Evolutionary conservation across 176 grass and related monocot genomes (phyloP).

Genomic region (Leersia perrieri): DNA sequence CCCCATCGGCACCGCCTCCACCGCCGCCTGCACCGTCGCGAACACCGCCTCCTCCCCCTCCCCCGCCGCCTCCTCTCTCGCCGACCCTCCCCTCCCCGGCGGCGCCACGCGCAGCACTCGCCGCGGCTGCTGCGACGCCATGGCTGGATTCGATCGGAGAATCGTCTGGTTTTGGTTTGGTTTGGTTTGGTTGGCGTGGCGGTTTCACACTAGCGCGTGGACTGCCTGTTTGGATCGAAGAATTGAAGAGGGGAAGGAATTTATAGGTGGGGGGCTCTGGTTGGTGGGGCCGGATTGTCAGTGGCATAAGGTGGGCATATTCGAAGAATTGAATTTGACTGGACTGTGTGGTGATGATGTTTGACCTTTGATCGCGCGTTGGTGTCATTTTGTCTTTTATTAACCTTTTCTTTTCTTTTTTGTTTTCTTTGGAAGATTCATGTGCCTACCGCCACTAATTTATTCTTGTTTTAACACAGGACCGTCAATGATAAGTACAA

Average conservation of each 20-base stretch:
- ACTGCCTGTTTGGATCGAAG: neutral
- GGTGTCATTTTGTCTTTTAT: no score
- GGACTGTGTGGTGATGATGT: no score
- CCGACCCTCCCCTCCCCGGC: conserved; percentile 42
- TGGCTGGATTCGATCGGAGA: conserved; percentile 4
- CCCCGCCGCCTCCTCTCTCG: neutral
- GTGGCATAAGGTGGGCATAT: no score
- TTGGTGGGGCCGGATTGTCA: neutral
- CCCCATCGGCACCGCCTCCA: conserved; percentile 84
- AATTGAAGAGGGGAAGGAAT: neutral
- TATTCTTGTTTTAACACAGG: no score
- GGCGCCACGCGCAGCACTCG: conserved; percentile 61
- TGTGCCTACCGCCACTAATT: no score
- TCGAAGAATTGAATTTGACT: no score
- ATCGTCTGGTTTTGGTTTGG: neutral
- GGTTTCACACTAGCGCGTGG: neutral
- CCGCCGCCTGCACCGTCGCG: conserved; percentile 72
- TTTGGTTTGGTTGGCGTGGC: no score
- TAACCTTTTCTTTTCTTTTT: no score
- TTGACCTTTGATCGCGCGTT: neutral
- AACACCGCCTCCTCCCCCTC: conserved; percentile 33
- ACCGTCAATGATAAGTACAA: no score
- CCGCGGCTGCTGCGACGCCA: conserved; percentile 28
- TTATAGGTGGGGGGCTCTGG: neutral
- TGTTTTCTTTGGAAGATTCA: no score